Evolutionary conservation across 2,329 filamentous ascomycete species (phyloP).

Genomic region (Blumeria graminis): DNA sequence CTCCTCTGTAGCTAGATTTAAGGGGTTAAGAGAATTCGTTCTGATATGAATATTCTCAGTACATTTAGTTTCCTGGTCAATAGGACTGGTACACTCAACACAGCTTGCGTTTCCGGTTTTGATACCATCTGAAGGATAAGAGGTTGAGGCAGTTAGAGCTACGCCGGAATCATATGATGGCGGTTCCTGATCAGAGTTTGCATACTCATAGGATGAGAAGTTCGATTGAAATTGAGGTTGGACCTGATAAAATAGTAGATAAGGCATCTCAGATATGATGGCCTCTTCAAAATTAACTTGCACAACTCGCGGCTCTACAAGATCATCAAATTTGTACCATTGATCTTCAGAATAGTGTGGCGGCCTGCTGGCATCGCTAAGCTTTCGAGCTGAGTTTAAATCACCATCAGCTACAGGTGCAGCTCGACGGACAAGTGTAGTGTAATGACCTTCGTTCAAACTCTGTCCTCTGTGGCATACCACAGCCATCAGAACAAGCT

Average conservation of each 20-base stretch:
- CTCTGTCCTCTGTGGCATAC: conserved; percentile 80
- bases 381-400: conserved; percentile 24
- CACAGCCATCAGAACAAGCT: conserved; percentile 71
- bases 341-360: conserved; percentile 45
- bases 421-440: conserved; percentile 62
- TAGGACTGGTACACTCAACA: conserved; percentile 18
- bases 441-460: conserved; percentile 74
- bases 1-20: no score
- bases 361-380: conserved; percentile 21
- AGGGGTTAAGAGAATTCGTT: no score
- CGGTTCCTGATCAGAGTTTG: conserved; percentile 15
- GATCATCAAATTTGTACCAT: conserved; percentile 86
- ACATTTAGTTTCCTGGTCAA: no score
- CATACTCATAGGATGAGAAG: not conserved
- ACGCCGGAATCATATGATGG: conserved; percentile 29
- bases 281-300: conserved; percentile 57
- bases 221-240: conserved; percentile 42
- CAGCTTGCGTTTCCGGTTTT: conserved; percentile 13
- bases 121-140: not conserved
- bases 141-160: conserved; percentile 4
- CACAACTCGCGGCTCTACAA: conserved; percentile 44
- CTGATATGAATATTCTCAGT: no score
- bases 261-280: conserved; percentile 70
- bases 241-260: conserved; percentile 87
- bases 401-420: conserved; percentile 35